A percentile compares a stretch with the other conserved stretches of the same genome.
Conservation (phyloP, 306 rosid genomes). For the Luffa acutangula region DNA sequence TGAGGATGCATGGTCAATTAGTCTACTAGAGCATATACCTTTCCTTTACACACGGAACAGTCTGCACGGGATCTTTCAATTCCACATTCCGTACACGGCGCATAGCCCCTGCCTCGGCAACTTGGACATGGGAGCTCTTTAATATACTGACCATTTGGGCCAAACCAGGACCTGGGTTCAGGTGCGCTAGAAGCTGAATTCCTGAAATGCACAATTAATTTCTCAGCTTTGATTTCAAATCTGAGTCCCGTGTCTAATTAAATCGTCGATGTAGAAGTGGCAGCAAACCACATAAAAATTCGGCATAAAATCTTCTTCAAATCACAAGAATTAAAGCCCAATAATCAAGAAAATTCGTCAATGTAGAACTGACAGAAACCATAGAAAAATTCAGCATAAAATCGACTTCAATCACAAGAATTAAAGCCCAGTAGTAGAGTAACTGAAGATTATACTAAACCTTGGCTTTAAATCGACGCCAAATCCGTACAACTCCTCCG, state of each 20-base stretch:
- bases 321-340: background rate
- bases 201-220: constrained; percentile 26
- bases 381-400: background rate
- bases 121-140: constrained; percentile 91
- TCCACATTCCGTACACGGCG: constrained; percentile 85
- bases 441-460: constrained; percentile 17
- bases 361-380: background rate
- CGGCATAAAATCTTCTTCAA: background rate
- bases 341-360: background rate
- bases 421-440: background rate
- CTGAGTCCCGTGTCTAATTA: background rate
- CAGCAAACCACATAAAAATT: background rate
- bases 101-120: constrained; percentile 92
- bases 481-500: constrained; percentile 61
- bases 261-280: background rate
- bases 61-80: constrained; percentile 83
- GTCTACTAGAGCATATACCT: constrained; percentile 33
- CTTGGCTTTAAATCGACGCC: constrained; percentile 54
- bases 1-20: background rate
- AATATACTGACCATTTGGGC: constrained; percentile 86
- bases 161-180: constrained; percentile 76
- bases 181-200: constrained; percentile 29
- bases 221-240: background rate
- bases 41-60: constrained; percentile 70
- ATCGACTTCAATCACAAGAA: background rate